phyloP scores from a whole-genome alignment of 164 flowering plant species.

The Vitis cinerea region DNA sequence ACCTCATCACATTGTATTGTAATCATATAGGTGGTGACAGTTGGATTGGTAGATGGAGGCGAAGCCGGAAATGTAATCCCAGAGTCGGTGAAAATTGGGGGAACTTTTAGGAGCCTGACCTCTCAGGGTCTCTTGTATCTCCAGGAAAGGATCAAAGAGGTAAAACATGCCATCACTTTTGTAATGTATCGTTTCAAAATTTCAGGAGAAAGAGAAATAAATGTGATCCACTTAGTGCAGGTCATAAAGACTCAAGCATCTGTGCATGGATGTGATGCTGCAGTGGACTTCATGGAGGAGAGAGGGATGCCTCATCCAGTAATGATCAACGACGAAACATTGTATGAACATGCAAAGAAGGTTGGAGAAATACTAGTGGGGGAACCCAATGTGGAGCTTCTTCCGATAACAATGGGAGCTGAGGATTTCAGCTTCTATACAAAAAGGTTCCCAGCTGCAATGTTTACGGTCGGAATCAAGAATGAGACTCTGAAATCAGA shows the following conservation, averaged over 20 bases:
- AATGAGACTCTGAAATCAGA: conserved; percentile 22
- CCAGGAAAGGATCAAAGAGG: conserved; percentile 34
- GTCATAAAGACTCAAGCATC: conserved; percentile 28
- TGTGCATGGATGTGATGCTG: conserved; percentile 23
- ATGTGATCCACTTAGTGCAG: conserved; percentile 4
- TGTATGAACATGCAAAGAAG: conserved; percentile 26
- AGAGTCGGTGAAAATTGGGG: conserved; percentile 29
- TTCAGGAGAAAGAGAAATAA: background rate
- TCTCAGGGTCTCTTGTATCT: conserved; percentile 28
- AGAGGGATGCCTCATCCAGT: conserved; percentile 29
- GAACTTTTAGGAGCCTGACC: conserved; percentile 33
- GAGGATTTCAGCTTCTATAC: conserved; percentile 33
- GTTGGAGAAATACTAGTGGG: conserved; percentile 26
- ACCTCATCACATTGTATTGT: too few species aligned
- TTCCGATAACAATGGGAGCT: conserved; percentile 26
- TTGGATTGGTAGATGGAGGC: conserved; percentile 34
- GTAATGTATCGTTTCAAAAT: background rate
- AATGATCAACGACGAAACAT: conserved; percentile 22
- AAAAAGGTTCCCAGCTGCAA: conserved; percentile 16
- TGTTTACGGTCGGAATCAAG: conserved; percentile 19
- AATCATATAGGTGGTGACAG: conserved; percentile 28
- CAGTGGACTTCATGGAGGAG: conserved; percentile 27
- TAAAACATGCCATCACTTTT: background rate
- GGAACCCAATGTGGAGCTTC: conserved; percentile 21
- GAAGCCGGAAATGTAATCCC: conserved; percentile 31